Base-by-base conservation (phyloP, 257 asterid species). In the Paraleonurus japonicus region DNA sequence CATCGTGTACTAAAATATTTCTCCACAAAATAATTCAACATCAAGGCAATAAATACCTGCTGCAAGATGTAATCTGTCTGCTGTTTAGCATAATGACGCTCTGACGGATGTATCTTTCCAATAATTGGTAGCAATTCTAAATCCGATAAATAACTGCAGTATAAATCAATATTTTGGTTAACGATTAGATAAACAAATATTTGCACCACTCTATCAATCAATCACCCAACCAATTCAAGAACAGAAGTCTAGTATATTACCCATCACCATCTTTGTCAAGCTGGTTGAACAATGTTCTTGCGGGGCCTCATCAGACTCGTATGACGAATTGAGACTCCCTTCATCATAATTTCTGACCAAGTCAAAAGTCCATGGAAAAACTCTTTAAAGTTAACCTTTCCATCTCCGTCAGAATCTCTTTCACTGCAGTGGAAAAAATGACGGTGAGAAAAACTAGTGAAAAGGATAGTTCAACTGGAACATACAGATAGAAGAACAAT, bases 241-340 rank as follows among this genome's bases (percentile, higher is more conserved):
- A 45, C 59, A 61, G 65, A 59, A 33, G 50, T 65, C 33, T 22
- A 71, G 70, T 66, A 62, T 6, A 73, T 81, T 80, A 94, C 99
- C 97, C 96, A 47, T 94, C 99, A 7, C 95, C 88, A 78, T 91
- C 92, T 85, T 82, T 88, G 85, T 94, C 99, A 72, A 94, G 99
- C 81, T 88, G 85, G 17, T 77, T 60, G 71, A 94, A 91, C 89
- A 89, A 75, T 69, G 76, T 79, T 81, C 69, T 89, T 35, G 99
- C 96, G 13, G 96, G 75, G 90, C 84, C 76, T 88, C 94, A 13
- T 83, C 86, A 71, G 85, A 75, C 23, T 76, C 89, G 39, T 83
- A 83, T 9, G 81, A 76, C 65, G 85, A 71, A 74, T 78, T 74
- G 74, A 86, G 86, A 60, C 69, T 75, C 83, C 83, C 98, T 61